A percentile compares a stretch with the other conserved stretches of the same genome.
phyloP scores from a whole-genome alignment of 2,329 filamentous ascomycete genomes.

The Botrytis sinoallii region DNA sequence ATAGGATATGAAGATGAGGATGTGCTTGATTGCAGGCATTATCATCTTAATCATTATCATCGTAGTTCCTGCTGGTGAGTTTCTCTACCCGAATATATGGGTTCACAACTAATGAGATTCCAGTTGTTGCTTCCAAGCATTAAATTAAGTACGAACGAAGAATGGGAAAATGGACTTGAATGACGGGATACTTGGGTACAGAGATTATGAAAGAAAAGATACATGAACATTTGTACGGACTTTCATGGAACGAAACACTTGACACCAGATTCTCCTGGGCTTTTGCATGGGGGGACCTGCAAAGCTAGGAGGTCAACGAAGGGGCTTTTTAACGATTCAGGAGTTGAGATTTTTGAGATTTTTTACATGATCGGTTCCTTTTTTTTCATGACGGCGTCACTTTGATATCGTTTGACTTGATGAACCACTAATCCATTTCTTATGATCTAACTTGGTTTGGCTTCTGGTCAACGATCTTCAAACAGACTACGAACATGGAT shows the following conservation, averaged over 20 bases:
- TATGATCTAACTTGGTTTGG: constrained; percentile 12
- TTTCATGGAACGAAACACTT: constrained; percentile 25
- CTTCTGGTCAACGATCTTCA: constrained; percentile 3
- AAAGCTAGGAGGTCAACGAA: constrained; percentile 23
- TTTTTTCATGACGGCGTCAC: constrained; percentile 33
- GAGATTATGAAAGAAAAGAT: constrained; percentile 12
- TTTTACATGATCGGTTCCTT: constrained; percentile 30
- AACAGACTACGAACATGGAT: constrained; percentile 15
- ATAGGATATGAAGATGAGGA: constrained; percentile 78
- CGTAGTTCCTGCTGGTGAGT: constrained; percentile 85
- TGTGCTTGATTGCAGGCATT: constrained; percentile 89
- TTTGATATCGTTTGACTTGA: constrained; percentile 26
- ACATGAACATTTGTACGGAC: constrained; percentile 25
- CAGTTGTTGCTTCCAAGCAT: constrained; percentile 46
- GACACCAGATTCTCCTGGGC: constrained; percentile 34
- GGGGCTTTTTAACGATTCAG: constrained; percentile 38
- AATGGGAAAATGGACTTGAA: constrained; percentile 2
- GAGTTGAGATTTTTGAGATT: constrained; percentile 41
- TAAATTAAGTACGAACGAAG: constrained; percentile 15
- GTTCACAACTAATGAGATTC: constrained; percentile 30
- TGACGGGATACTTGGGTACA: constrained; percentile 20
- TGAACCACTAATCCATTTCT: neutral
- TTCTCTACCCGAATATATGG: neutral
- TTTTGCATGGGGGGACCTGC: constrained; percentile 40
- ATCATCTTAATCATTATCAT: constrained; percentile 90